phyloP scores from a whole-genome alignment of 495 filamentous ascomycete genomes.

The Alectoria sarmentosa region DNA sequence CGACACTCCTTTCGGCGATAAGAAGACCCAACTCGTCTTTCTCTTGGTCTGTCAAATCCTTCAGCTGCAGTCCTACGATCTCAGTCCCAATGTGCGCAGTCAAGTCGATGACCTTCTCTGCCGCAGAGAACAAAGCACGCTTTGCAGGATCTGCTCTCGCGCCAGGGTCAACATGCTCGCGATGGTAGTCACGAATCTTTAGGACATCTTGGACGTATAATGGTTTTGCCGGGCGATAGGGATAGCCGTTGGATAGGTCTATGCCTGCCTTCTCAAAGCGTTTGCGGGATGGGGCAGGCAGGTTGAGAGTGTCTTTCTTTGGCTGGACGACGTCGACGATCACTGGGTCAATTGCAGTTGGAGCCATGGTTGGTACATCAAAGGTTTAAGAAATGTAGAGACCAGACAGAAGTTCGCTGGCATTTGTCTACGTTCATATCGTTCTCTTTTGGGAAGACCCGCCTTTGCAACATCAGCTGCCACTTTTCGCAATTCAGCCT shows the following conservation, averaged over 20 bases:
- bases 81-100: constrained; percentile 66
- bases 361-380: constrained; percentile 31
- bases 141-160: constrained; percentile 61
- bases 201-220: constrained; percentile 61
- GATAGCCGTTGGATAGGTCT: constrained; percentile 58
- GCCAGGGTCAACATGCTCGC: constrained; percentile 53
- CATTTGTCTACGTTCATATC: background rate
- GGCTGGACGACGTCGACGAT: constrained; percentile 31
- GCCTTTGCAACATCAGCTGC: background rate
- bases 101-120: constrained; percentile 57
- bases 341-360: constrained; percentile 47
- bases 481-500: background rate
- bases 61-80: constrained; percentile 61
- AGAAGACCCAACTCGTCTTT: constrained; percentile 64
- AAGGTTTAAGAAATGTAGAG: too few relatives aligned
- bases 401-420: background rate
- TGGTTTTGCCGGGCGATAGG: constrained; percentile 57
- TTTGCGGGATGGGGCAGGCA: constrained; percentile 46
- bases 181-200: constrained; percentile 52
- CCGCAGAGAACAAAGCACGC: constrained; percentile 55
- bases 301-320: constrained; percentile 52
- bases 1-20: constrained; percentile 66
- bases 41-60: constrained; percentile 59
- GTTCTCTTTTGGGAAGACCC: background rate
- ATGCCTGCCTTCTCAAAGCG: constrained; percentile 58